These are phyloP conservation scores for Piper longum DNA, from an alignment of 164 flowering plant genomes.

Conservation along the genomic window DNA sequence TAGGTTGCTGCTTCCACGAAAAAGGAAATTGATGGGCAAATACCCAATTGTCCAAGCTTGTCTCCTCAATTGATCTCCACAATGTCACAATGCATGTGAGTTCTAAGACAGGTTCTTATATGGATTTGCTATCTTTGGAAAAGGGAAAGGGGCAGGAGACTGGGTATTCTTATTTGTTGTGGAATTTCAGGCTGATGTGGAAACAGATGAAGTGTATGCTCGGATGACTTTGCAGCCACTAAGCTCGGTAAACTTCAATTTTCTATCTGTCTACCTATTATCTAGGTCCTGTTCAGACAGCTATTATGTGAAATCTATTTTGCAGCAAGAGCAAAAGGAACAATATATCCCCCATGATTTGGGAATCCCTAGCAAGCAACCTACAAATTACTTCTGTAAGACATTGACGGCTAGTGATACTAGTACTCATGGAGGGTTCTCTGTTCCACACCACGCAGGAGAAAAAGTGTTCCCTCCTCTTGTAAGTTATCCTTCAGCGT, in stretches of 20 bases:
- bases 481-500: constrained; percentile 22
- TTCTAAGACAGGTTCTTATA: constrained; percentile 4
- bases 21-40: constrained; percentile 66
- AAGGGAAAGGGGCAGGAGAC: neutral
- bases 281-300: neutral
- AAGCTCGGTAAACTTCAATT: constrained; percentile 31
- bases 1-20: constrained; percentile 82
- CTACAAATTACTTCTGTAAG: constrained; percentile 84
- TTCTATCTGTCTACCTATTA: neutral
- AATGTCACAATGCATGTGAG: constrained; percentile 87
- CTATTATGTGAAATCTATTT: neutral
- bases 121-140: constrained; percentile 1
- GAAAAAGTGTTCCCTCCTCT: constrained; percentile 88
- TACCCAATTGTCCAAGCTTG: constrained; percentile 77
- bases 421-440: constrained; percentile 89
- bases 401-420: constrained; percentile 86
- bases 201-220: constrained; percentile 88
- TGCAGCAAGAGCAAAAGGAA: constrained; percentile 80
- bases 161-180: constrained; percentile 1
- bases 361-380: constrained; percentile 73
- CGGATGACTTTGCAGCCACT: constrained; percentile 86
- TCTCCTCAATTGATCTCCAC: constrained; percentile 75
- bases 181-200: constrained; percentile 72
- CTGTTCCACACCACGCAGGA: constrained; percentile 92
- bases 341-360: constrained; percentile 53